A percentile compares a stretch with the other conserved stretches of the same genome.
These are phyloP conservation scores for Penicillium goetzii DNA, from an alignment of 495 filamentous ascomycete species.

Conservation along the genomic window DNA sequence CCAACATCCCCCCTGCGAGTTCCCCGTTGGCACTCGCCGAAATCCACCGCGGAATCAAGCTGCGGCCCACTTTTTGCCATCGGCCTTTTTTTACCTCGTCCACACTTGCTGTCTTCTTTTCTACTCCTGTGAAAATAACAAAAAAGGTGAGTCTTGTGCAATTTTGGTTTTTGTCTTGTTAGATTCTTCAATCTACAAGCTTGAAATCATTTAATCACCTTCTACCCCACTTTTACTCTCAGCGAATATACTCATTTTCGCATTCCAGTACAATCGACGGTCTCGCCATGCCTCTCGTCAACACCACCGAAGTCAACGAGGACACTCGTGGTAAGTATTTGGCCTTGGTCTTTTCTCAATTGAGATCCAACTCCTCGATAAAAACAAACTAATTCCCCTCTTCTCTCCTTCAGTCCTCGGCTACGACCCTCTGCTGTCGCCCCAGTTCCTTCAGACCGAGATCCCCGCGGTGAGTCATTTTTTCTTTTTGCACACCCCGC, in stretches of 20 bases:
- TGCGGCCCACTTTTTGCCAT: constrained; percentile 14
- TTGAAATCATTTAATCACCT: neutral
- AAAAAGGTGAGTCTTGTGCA: neutral
- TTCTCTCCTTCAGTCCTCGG: constrained; percentile 69
- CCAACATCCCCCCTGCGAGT: neutral
- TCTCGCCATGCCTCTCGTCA: constrained; percentile 54
- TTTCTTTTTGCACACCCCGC: constrained; percentile 21
- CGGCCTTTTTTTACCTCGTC: constrained; percentile 8
- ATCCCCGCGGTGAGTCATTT: constrained; percentile 72
- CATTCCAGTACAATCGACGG: neutral
- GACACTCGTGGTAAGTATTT: constrained; percentile 54
- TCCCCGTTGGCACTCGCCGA: constrained; percentile 3
- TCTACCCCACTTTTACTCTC: neutral
- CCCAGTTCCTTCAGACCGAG: constrained; percentile 84
- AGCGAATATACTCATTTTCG: neutral
- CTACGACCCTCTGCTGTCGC: constrained; percentile 92
- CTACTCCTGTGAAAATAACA: neutral
- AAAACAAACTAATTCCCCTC: neutral
- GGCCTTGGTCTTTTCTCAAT: neutral
- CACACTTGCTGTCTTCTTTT: neutral
- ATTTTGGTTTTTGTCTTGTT: neutral
- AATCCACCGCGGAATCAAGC: constrained; percentile 8
- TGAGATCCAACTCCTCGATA: neutral
- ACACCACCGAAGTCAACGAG: constrained; percentile 53
- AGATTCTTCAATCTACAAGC: neutral